phyloP scores from a whole-genome alignment of 1,284 basidiomycete species.

The Ganoderma sinense region DNA sequence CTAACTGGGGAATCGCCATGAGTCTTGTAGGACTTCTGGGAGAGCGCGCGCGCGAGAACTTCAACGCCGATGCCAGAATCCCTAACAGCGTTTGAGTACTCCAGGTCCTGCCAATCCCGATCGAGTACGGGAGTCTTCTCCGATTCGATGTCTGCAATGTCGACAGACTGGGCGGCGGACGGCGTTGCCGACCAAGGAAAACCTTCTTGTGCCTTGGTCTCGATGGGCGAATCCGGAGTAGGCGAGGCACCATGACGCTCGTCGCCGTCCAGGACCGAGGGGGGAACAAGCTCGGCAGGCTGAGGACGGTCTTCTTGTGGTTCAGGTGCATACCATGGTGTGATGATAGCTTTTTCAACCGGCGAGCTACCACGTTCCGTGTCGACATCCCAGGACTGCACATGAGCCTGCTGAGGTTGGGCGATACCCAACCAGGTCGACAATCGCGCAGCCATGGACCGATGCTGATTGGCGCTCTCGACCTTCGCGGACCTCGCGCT shows the following conservation, averaged over 20 bases:
- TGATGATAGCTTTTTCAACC: not conserved
- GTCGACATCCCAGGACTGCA: constrained; percentile 29
- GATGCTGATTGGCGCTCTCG: constrained; percentile 21
- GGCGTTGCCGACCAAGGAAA: not conserved
- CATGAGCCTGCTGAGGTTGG: constrained; percentile 8
- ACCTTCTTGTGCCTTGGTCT: not conserved
- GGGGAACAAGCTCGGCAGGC: constrained; percentile 11
- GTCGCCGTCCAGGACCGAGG: constrained; percentile 21
- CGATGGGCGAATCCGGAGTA: not conserved
- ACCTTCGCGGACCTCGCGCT: constrained; percentile 25
- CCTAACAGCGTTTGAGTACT: constrained; percentile 28
- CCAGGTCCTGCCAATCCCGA: constrained; percentile 27
- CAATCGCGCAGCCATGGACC: constrained; percentile 27
- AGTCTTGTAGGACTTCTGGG: constrained; percentile 17
- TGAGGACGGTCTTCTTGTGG: constrained; percentile 2
- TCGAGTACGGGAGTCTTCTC: constrained; percentile 16
- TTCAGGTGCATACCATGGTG: constrained; percentile 19
- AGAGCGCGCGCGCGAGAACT: constrained; percentile 23
- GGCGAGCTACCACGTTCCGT: constrained; percentile 26
- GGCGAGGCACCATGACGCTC: constrained; percentile 29
- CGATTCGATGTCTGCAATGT: not conserved
- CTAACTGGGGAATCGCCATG: constrained; percentile 12
- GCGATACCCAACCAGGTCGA: constrained; percentile 26
- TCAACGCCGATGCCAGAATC: constrained; percentile 25
- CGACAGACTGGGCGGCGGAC: not conserved